A percentile compares a stretch with the other conserved stretches of the same genome.
These are phyloP conservation scores for Syzygium syzygioides DNA, from an alignment of 441 rosid species.

Conservation along the genomic window DNA sequence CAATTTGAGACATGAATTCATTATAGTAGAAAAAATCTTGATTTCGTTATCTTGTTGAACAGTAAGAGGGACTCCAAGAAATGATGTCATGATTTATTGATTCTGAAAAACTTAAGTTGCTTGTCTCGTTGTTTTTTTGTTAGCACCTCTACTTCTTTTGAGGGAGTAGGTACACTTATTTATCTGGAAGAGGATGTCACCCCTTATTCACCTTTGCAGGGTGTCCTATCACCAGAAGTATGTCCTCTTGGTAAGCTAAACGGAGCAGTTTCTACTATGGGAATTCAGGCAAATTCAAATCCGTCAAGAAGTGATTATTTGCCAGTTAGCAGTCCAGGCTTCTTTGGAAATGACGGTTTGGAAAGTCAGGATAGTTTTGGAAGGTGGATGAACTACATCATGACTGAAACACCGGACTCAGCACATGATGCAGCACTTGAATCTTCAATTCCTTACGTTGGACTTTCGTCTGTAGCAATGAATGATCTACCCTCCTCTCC, in stretches of 20 bases:
- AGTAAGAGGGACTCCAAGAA: neutral
- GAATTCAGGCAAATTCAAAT: conserved; percentile 25
- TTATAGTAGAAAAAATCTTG: neutral
- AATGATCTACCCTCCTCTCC: conserved; percentile 32
- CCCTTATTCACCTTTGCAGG: conserved; percentile 42
- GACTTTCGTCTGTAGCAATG: conserved; percentile 27
- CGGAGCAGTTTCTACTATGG: conserved; percentile 26
- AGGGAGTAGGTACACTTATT: neutral
- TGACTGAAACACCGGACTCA: conserved; percentile 53
- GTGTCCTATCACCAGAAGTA: conserved; percentile 25
- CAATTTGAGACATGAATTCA: neutral
- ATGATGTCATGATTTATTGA: neutral
- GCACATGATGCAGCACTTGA: conserved; percentile 42
- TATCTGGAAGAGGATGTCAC: neutral
- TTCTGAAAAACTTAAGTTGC: neutral
- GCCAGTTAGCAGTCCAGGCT: conserved; percentile 22
- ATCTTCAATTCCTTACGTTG: conserved; percentile 38
- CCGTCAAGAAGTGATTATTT: conserved; percentile 24
- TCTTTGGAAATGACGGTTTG: conserved; percentile 36
- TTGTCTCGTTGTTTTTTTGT: neutral
- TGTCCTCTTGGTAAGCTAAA: conserved; percentile 25
- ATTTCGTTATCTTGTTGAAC: neutral
- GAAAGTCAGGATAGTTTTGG: conserved; percentile 93
- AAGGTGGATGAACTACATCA: conserved; percentile 63
- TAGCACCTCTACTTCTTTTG: neutral